These are phyloP conservation scores for Tephrocybe rancida DNA, from an alignment of 768 basidiomycete genomes.

Conservation along the genomic window DNA sequence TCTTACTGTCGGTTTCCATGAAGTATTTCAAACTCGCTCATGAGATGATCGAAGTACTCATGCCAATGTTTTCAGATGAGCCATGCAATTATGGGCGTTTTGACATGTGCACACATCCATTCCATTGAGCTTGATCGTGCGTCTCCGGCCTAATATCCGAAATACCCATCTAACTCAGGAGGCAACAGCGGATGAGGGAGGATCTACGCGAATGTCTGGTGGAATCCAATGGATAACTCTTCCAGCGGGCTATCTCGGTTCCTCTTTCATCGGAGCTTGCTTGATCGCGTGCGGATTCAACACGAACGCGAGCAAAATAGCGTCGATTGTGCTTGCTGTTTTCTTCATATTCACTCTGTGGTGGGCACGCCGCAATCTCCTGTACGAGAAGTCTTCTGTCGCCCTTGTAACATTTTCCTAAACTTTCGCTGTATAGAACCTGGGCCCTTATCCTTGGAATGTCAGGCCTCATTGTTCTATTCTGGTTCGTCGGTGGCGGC, in stretches of 20 bases:
- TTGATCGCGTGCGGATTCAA: conserved; percentile 89
- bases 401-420: not conserved
- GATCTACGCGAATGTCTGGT: conserved; percentile 84
- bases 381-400: conserved; percentile 49
- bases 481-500: conserved; percentile 82
- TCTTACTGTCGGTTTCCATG: conserved; percentile 88
- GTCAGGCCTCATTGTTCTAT: conserved; percentile 75
- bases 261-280: conserved; percentile 83
- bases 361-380: conserved; percentile 78
- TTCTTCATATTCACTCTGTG: conserved; percentile 89
- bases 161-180: not conserved
- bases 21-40: conserved; percentile 46
- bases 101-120: conserved; percentile 86
- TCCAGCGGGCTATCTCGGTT: conserved; percentile 82
- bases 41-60: not conserved
- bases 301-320: conserved; percentile 87
- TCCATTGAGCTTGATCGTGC: conserved; percentile 86
- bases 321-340: conserved; percentile 75
- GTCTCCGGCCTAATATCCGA: conserved; percentile 24
- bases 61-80: conserved; percentile 60
- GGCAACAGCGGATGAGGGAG: conserved; percentile 79
- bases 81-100: conserved; percentile 77
- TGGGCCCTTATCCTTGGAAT: conserved; percentile 81
- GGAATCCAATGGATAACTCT: conserved; percentile 82
- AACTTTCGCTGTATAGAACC: conserved; percentile 45